Evolutionary conservation across 106 monocot genomes (phyloP), one percentile per base, ranked within the genome.

Genomic region (Platanthera guangdongensis): DNA sequence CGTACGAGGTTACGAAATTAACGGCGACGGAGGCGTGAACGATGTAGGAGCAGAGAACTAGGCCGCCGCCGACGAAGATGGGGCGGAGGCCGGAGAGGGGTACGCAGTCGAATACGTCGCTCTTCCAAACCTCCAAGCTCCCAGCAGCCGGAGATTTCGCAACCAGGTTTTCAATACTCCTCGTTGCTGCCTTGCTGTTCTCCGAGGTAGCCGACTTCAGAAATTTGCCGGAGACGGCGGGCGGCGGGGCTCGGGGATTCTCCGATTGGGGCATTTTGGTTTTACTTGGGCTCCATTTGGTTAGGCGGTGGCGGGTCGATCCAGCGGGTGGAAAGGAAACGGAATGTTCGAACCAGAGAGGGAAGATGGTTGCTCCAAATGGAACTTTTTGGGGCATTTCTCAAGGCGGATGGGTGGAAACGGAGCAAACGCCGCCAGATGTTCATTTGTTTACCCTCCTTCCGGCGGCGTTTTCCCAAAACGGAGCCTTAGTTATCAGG

Each of bases 1-100:
- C 11, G 12, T 2, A 32, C 32, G 32, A 32, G 32, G 32, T 32
- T 32, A 32, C 32, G 32, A 32, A 32, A 32, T 32, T 32, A 6
- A 87, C 88, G 14, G 88, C 68, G 74, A 83, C 80, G 54, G 83
- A 78, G 7, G 83, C 57, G 51, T 80, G 78, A 49, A 88, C 74
- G 68, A 53, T 80, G 83, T 85, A 75, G 18, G 85, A 75, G 81
- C 73, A 78, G 74, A 76, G 53, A 50, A 64, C 81, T 65, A 76
- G 83, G 76, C 85, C 88, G 79, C n/a, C 12, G 46, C 74, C 57
- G 50, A 63, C 54, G 57, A 8, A 78, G 8, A 76, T 76, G 50
- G 85, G 68, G 12, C 64, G 74, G 80, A 85, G 82, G 16, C 60
- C 63, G 74, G 75, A 19, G 62, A 83, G 75, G 62, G 54, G 53